Evolutionary conservation across 2,329 filamentous ascomycete genomes (phyloP).

Genomic region (Endocalyx cinctus): DNA sequence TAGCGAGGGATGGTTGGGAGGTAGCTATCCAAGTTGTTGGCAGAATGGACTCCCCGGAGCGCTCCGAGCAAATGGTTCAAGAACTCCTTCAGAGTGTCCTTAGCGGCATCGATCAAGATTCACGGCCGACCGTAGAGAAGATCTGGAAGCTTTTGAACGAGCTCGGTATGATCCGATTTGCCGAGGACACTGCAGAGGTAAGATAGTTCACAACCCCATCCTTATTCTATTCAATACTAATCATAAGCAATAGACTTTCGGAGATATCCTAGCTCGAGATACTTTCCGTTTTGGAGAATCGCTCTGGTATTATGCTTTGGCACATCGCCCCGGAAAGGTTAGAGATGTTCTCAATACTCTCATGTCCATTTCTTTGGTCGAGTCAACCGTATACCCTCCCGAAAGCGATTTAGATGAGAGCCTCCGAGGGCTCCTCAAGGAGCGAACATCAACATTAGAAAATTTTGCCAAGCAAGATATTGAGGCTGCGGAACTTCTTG

Average conservation of each 20-base stretch:
- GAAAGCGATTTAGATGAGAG: constrained; percentile 67
- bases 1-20: constrained; percentile 74
- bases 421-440: constrained; percentile 64
- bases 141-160: constrained; percentile 74
- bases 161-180: constrained; percentile 73
- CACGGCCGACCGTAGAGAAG: constrained; percentile 70
- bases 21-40: constrained; percentile 78
- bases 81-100: constrained; percentile 66
- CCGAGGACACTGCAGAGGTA: constrained; percentile 79
- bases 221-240: constrained; percentile 4
- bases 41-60: constrained; percentile 68
- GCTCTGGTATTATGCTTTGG: constrained; percentile 85
- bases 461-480: constrained; percentile 69
- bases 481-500: constrained; percentile 77
- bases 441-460: constrained; percentile 67
- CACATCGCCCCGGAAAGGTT: constrained; percentile 73
- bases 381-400: constrained; percentile 76
- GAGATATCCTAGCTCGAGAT: constrained; percentile 67
- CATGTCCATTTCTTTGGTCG: constrained; percentile 80
- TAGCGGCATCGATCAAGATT: constrained; percentile 57
- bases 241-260: constrained; percentile 65
- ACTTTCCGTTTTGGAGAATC: constrained; percentile 80
- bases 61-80: constrained; percentile 69
- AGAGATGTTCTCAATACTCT: constrained; percentile 82
- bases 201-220: constrained; percentile 21